Base-by-base conservation (phyloP, 192 early-diverging fungal genomes). In the Coemansia sp. region DNA sequence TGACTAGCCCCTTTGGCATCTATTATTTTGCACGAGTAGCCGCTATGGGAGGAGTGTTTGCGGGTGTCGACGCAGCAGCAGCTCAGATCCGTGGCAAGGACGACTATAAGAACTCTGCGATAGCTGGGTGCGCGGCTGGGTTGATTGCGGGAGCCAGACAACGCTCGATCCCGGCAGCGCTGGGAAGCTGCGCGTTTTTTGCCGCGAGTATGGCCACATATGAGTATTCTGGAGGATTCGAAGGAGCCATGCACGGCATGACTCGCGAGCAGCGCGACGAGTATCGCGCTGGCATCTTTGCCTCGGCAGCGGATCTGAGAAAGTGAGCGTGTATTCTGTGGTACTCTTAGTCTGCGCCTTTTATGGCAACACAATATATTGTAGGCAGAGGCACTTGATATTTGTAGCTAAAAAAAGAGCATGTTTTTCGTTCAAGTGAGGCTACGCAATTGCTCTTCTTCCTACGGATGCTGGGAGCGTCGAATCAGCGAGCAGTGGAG, bases 41-140 rank as follows among this genome's bases (percentile, higher is more conserved):
- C 66, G 88, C 87, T 20, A 88, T 92, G 84, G 91, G 89, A 57
- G 91, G 91, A 74, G 81, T 91, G 35, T 92, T 89, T 86, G 85
- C 89, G 35, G 86, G 85, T 34, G 87, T 86, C 45, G 88, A 89
- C 59, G 80, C 85, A 21, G 76, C 83, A 20, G 75, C 77, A 16
- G 65, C 79, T 20, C 78, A 86, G 63, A 69, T 86, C 59, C 88
- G 91, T 61, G 82, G 83, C 64, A 83, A 87, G 59, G 87, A 90
- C 59, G 91, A 92, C 74, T 82, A 85, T 72, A 75, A 85, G 59
- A 92, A 92, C 74, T 84, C 87, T 61, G 87, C 80, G 23, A 79
- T 86, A 57, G 90, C 86, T 64, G 90, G 90, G 43, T 90, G 90
- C 67, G 87, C 88, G 23, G 83, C 90, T 39, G 90, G 90, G 73